A percentile compares a stretch with the other conserved stretches of the same genome.
These are phyloP conservation scores for Talaromyces trachyspermus DNA, from an alignment of 495 filamentous ascomycete genomes.

Conservation along the genomic window DNA sequence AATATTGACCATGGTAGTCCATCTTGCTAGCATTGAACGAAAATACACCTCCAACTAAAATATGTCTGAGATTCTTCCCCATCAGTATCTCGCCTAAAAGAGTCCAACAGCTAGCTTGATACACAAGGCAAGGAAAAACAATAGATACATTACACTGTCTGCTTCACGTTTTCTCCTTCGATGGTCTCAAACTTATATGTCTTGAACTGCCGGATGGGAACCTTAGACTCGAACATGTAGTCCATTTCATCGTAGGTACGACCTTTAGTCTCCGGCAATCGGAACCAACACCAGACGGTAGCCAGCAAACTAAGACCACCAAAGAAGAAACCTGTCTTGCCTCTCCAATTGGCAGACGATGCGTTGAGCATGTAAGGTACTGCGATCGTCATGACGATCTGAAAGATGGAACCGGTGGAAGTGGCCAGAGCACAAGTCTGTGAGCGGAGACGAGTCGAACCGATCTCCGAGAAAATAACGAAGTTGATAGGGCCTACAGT, in stretches of 20 bases:
- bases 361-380: slow-evolving; percentile 29
- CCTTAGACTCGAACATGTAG: slow-evolving; percentile 46
- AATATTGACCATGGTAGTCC: no score
- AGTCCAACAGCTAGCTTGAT: no score
- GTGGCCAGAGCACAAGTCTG: slow-evolving; percentile 30
- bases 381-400: slow-evolving; percentile 23
- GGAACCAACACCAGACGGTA: slow-evolving; percentile 29
- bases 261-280: slow-evolving; percentile 36
- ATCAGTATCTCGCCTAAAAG: no score
- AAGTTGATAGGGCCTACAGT: slow-evolving; percentile 35
- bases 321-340: slow-evolving; percentile 35
- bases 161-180: no score
- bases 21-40: no score
- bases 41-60: no score
- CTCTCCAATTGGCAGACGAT: slow-evolving; percentile 29
- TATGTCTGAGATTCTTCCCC: no score
- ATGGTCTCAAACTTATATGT: no score
- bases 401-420: slow-evolving; percentile 20
- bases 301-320: slow-evolving; percentile 13
- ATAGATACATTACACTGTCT: no score
- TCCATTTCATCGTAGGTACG: slow-evolving; percentile 49
- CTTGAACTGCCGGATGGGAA: slow-evolving; percentile 40
- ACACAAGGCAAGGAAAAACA: no score
- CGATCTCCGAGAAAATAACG: slow-evolving; percentile 25
- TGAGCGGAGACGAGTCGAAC: slow-evolving; percentile 27